Base-by-base conservation (phyloP, 2,329 filamentous ascomycete species). In the Xylariaceae sp. region DNA sequence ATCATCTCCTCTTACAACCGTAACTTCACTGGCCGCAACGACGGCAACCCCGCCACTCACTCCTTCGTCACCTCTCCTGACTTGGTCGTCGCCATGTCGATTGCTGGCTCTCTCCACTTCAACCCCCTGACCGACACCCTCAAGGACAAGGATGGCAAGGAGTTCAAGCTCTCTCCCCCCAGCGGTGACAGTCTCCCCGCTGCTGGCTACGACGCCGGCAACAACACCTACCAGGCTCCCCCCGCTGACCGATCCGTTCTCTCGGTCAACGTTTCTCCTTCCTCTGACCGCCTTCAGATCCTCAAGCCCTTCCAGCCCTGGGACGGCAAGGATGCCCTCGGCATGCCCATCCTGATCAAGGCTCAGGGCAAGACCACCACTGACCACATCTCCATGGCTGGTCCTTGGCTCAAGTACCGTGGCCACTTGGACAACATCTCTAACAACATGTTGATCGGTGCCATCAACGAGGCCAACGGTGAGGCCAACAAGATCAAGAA, bases 1-100 rank as follows among this genome's bases (percentile, higher is more conserved):
- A 99, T 99, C 75, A 82, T 99, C 74, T 97, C 92, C 51, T 97
- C 94, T 34, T 99, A 97, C 88, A 99, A 99, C 88, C 92, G 94
- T 78, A 97, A 99, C 87, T 97, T 99, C 82, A 97, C 93, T 63
- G 93, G 93, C 67, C 91, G 94, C 74, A 97, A 97, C 77, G 92
- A 96, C 69, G 92, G 90, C 68, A 97, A 96, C 83, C 92, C 92
- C 47, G 91, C 91, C 57, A 96, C 92, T 55, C 92, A 96, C 81
- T 90, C 90, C 60, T 96, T 96, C 76, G 92, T 96, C 67, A 88
- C 92, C 65, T 96, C 91, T 5, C 92, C 92, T 58, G 92, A 96
- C 74, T 80, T 96, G 63, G 91, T 95, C 49, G 90, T 95, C 56
- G 92, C 92, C 67, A 79, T 96, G 80, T 87, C 88, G 62, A 85